phyloP scores from a whole-genome alignment of 2,329 filamentous ascomycete genomes.

The Ceratocystis ficicola region DNA sequence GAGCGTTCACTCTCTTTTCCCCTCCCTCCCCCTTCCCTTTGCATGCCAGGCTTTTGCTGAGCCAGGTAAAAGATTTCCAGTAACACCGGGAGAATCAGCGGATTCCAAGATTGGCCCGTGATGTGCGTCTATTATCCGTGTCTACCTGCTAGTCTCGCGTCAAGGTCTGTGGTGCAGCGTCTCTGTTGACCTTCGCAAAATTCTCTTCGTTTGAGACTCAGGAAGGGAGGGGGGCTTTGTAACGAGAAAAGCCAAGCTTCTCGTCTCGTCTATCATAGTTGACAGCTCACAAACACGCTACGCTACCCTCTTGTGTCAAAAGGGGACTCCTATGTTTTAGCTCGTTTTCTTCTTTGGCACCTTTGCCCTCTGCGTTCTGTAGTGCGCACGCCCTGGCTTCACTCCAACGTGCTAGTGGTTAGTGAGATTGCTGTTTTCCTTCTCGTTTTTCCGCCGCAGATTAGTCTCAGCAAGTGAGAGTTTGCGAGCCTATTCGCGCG shows the following conservation, averaged over 20 bases:
- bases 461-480: too few relatives aligned
- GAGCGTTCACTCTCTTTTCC: background rate
- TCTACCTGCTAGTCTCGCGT: background rate
- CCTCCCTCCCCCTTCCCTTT: background rate
- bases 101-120: background rate
- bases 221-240: background rate
- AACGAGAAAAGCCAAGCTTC: conserved; percentile 1
- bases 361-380: too few relatives aligned
- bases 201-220: background rate
- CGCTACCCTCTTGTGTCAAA: background rate
- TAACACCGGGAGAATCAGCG: background rate
- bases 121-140: background rate
- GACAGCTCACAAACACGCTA: conserved; percentile 1
- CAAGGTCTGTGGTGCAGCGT: too few relatives aligned
- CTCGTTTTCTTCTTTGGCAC: too few relatives aligned
- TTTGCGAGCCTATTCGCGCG: too few relatives aligned
- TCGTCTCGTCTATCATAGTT: conserved; percentile 2
- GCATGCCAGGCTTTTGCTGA: background rate
- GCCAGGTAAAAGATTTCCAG: background rate
- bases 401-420: too few relatives aligned
- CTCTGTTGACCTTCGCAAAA: too few relatives aligned
- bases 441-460: too few relatives aligned
- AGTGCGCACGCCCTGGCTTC: too few relatives aligned
- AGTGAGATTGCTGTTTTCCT: too few relatives aligned
- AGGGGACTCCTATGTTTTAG: too few relatives aligned